phyloP scores from a whole-genome alignment of 129 eudicot genomes.

The Flaveria ramosissima region DNA sequence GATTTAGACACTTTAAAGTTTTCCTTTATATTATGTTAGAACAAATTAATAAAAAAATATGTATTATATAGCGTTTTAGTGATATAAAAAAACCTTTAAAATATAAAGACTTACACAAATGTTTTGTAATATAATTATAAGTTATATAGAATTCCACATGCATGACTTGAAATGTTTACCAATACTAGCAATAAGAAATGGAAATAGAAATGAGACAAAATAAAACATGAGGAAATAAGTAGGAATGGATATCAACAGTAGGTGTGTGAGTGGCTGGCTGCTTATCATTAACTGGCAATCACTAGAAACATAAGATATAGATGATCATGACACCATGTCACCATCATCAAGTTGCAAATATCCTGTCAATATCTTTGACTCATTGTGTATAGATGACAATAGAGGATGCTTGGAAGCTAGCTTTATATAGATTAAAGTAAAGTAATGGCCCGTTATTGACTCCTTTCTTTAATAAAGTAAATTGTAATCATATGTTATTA shows the following conservation, averaged over 20 bases:
- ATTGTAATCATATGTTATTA: not conserved
- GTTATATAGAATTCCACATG: too few species aligned
- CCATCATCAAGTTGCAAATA: conserved; percentile 17
- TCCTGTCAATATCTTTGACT: conserved; percentile 9
- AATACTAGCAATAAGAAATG: not conserved
- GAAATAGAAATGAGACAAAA: not conserved
- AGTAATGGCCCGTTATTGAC: not conserved
- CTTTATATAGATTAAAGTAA: not conserved
- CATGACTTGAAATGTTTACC: not conserved
- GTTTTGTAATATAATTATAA: not conserved
- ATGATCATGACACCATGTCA: not conserved
- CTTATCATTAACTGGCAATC: conserved; percentile 12
- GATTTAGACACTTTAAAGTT: not conserved
- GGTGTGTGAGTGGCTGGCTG: conserved; percentile 3
- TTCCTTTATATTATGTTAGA: not conserved
- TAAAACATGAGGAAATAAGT: not conserved
- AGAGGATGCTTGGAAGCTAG: not conserved
- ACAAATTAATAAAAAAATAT: not conserved
- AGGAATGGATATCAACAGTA: conserved; percentile 8
- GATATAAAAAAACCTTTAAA: not conserved
- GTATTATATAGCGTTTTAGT: not conserved
- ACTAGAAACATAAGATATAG: not conserved
- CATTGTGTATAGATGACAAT: not conserved
- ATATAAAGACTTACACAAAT: not conserved
- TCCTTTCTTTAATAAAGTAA: conserved; percentile 2